Evolutionary conservation across 257 asterid genomes (phyloP), one percentile per base, ranked within the genome.

Genomic region (Scutellaria barbata): DNA sequence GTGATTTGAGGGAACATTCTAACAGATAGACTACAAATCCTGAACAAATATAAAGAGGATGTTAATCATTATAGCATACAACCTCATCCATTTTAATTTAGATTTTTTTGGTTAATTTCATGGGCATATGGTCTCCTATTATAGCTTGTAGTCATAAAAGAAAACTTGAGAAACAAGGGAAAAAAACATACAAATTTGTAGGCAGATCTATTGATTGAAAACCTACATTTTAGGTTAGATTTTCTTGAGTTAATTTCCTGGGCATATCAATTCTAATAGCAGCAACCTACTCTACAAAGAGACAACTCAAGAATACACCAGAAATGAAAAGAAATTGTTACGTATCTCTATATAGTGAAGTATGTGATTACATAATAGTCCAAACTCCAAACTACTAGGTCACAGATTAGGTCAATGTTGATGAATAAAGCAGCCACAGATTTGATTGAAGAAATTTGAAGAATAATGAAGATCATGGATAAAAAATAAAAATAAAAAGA

Each of bases 381-480:
- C 25, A 22, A 22, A 22, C 25, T 30, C 35, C 35, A 3, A 30
- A 30, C 35, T 2, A 30, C 35, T 30, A 30, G 35, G 35, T 30
- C 35, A 30, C 35, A 30, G 4, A 22, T 22, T 1, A 22, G 25
- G 25, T 22, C 25, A 22, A 22, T 17, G 20, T 39, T 37, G 13
- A 51, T 41, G 25, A 22, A 61, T 20, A 20, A 68, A 67, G 41
- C 51, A 67, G 59, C 12, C 51, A 17, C 40, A 30, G 40, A 59
- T 35, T 18, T 59, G 18, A 8, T 39, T 17, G 30, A 52, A 48
- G 11, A 6, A 9, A 18, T 52, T 17, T 52, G 11, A 12, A 33
- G 12, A 17, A 52, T 16, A 63, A 41, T 43, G 13, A 8, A 6
- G 18, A 17, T 17, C 20, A 10, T 16, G 53, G 18, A 17, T 17